Evolutionary conservation across 1,284 basidiomycete species (phyloP).

Genomic region (Leccinum angustisporum): DNA sequence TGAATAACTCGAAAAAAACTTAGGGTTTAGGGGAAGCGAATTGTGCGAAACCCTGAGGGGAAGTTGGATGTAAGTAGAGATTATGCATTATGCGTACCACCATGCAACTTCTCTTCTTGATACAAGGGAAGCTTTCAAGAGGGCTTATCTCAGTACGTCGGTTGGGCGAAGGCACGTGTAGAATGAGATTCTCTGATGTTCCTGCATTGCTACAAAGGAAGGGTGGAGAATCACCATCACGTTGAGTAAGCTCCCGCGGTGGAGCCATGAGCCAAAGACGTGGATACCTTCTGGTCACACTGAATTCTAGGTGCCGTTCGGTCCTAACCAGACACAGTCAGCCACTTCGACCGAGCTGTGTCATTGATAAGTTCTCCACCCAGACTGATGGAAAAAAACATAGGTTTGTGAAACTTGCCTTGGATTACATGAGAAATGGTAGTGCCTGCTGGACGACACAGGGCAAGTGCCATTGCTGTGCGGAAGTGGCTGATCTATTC

Average conservation of each 20-base stretch:
- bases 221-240: constrained; percentile 28
- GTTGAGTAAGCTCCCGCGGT: constrained; percentile 19
- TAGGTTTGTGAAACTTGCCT: background rate
- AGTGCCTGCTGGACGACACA: background rate
- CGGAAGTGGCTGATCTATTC: constrained; percentile 21
- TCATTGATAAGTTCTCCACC: background rate
- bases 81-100: background rate
- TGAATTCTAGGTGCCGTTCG: background rate
- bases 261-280: constrained; percentile 18
- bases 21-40: background rate
- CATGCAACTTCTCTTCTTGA: constrained; percentile 4
- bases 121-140: constrained; percentile 1
- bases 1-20: background rate
- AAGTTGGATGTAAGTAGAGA: background rate
- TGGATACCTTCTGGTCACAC: constrained; percentile 11
- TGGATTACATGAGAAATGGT: background rate
- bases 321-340: background rate
- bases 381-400: background rate
- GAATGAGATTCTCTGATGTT: constrained; percentile 20
- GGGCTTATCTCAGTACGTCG: constrained; percentile 8
- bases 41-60: background rate
- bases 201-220: constrained; percentile 26
- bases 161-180: constrained; percentile 19
- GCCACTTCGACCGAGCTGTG: background rate
- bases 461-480: background rate